Percentiles rank a stretch among this genome's conserved stretches.
Conservation (phyloP, 805 yeast genomes). For the Metschnikowia matae region DNA sequence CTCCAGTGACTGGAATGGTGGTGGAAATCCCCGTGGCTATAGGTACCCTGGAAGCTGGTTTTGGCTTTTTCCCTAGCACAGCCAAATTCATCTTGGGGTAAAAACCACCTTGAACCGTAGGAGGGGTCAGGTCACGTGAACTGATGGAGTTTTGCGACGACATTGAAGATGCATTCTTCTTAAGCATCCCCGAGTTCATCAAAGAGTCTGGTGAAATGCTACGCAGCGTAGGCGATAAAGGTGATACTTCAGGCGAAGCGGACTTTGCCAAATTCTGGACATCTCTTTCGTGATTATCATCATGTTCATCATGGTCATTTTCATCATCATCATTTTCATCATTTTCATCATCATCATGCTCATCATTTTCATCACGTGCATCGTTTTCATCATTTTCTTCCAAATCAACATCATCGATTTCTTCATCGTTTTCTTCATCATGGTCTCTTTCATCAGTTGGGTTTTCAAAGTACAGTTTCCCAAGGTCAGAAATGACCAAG, state of each 20-base stretch:
- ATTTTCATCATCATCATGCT: neutral
- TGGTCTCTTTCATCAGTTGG: too few relatives aligned
- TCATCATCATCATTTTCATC: neutral
- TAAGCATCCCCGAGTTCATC: constrained; percentile 26
- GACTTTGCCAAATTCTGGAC: neutral
- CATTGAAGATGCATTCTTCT: constrained; percentile 13
- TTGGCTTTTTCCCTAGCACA: constrained; percentile 25
- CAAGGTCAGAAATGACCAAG: neutral
- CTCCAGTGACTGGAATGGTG: constrained; percentile 75
- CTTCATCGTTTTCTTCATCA: neutral
- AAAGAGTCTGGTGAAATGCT: constrained; percentile 43
- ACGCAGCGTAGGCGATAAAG: constrained; percentile 33
- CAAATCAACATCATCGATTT: too few relatives aligned
- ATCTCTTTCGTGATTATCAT: neutral
- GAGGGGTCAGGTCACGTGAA: constrained; percentile 34
- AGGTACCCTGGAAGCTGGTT: constrained; percentile 43
- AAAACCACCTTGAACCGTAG: constrained; percentile 6
- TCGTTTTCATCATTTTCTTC: neutral
- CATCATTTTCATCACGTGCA: neutral
- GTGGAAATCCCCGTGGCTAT: constrained; percentile 73
- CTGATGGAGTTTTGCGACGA: constrained; percentile 18
- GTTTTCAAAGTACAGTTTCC: neutral
- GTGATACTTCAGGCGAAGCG: constrained; percentile 11
- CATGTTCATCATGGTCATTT: neutral
- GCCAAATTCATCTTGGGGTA: constrained; percentile 6